Conservation (phyloP, 352 stramenopile species). For the Globisporangium cylindrosporum region DNA sequence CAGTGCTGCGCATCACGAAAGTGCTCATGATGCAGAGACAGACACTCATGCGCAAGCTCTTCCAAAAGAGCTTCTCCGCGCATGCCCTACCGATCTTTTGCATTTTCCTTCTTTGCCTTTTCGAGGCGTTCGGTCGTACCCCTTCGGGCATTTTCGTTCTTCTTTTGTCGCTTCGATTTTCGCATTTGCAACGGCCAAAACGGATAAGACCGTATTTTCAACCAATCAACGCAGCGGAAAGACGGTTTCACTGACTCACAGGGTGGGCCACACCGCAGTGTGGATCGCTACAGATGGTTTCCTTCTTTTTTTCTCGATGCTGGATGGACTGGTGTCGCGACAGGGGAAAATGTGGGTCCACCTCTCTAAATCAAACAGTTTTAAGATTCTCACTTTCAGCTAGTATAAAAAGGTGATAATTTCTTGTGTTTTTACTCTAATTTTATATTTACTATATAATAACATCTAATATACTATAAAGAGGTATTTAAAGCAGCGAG, state of each 20-base stretch:
- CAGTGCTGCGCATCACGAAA: slow-evolving; percentile 2
- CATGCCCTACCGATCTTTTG: not conserved
- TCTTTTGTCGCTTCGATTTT: slow-evolving; percentile 10
- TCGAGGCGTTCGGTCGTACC: not conserved
- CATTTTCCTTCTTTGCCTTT: not conserved
- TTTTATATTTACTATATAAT: not conserved
- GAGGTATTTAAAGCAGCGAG: not conserved
- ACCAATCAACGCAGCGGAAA: not conserved
- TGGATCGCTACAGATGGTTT: slow-evolving; percentile 6
- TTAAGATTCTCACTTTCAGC: too few species aligned
- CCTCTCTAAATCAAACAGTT: not conserved
- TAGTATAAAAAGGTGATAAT: too few species aligned
- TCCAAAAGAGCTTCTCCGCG: not conserved
- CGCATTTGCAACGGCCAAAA: slow-evolving; percentile 6
- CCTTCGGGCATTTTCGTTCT: slow-evolving; percentile 2
- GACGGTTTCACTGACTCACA: not conserved
- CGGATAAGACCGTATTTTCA: not conserved
- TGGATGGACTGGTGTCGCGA: not conserved
- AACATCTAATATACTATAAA: not conserved
- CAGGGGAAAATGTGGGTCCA: not conserved
- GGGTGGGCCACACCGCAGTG: not conserved
- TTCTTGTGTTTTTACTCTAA: not conserved
- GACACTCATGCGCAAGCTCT: not conserved
- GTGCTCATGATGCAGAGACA: not conserved
- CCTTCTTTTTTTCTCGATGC: slow-evolving; percentile 17